A percentile compares a stretch with the other conserved stretches of the same genome.
Conservation (phyloP, 2,329 filamentous ascomycete species). For the Intubia oerlemansii region DNA sequence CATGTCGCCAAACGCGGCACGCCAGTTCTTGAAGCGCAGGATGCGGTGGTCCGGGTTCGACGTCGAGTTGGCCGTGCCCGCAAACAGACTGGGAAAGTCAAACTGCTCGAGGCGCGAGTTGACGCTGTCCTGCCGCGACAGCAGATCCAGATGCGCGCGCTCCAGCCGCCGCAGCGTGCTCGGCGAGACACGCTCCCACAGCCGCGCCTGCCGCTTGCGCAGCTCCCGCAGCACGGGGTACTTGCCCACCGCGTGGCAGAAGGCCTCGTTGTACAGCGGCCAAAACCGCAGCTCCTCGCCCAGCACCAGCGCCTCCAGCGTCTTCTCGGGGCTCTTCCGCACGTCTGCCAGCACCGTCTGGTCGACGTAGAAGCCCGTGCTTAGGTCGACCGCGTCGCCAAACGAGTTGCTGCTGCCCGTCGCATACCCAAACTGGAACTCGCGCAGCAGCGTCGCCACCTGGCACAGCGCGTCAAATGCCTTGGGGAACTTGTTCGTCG, state of each 20-base stretch:
- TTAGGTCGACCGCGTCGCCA: slow-evolving; percentile 37
- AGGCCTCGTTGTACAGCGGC: slow-evolving; percentile 74
- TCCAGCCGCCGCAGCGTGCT: slow-evolving; percentile 64
- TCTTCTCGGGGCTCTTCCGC: slow-evolving; percentile 65
- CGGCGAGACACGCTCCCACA: slow-evolving; percentile 47
- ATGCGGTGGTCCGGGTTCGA: slow-evolving; percentile 54
- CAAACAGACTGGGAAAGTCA: slow-evolving; percentile 76
- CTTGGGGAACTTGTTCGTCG: slow-evolving; percentile 28
- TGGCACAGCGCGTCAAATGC: slow-evolving; percentile 32
- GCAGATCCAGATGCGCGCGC: slow-evolving; percentile 59
- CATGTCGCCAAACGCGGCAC: slow-evolving; percentile 50
- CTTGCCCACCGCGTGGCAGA: slow-evolving; percentile 77
- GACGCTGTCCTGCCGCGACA: slow-evolving; percentile 47
- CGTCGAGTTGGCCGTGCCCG: slow-evolving; percentile 70
- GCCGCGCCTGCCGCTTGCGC: slow-evolving; percentile 35
- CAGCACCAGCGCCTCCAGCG: slow-evolving; percentile 70
- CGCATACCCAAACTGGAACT: slow-evolving; percentile 37
- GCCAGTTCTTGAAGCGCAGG: slow-evolving; percentile 74
- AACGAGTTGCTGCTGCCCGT: slow-evolving; percentile 34
- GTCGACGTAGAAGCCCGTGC: slow-evolving; percentile 56
- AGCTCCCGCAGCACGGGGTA: slow-evolving; percentile 55
- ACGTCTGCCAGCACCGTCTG: slow-evolving; percentile 63
- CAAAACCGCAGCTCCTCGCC: slow-evolving; percentile 71
- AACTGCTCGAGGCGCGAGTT: slow-evolving; percentile 64
- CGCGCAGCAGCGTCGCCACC: slow-evolving; percentile 29